A percentile compares a stretch with the other conserved stretches of the same genome.
These are phyloP conservation scores for Termitomyces sp. DNA, from an alignment of 768 basidiomycete genomes.

Conservation along the genomic window DNA sequence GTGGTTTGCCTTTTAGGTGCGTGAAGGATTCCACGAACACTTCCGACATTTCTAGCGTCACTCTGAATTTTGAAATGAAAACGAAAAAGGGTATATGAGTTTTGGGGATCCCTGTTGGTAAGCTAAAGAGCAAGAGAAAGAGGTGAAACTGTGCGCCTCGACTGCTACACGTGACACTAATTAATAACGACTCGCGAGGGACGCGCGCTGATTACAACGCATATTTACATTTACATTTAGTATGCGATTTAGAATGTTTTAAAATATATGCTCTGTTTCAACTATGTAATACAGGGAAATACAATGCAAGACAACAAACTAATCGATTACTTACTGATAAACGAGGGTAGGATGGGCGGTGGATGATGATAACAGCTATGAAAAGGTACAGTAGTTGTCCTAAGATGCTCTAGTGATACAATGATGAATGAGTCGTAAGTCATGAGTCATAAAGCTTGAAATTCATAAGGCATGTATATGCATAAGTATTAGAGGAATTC, in stretches of 20 bases:
- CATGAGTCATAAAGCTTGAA: not conserved
- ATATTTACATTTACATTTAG: too few relatives aligned
- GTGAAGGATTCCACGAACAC: constrained; percentile 61
- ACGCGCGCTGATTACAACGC: too few relatives aligned
- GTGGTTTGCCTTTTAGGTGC: constrained; percentile 63
- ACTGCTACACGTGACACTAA: constrained; percentile 4
- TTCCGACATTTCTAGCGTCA: constrained; percentile 39
- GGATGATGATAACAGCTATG: not conserved
- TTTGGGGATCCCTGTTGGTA: not conserved
- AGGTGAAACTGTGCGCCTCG: not conserved
- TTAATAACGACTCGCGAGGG: not conserved
- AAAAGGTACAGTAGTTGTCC: constrained; percentile 1
- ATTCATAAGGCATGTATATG: not conserved
- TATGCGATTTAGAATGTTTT: not conserved
- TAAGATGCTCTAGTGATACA: constrained; percentile 7
- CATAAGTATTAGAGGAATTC: not conserved
- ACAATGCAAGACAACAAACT: not conserved
- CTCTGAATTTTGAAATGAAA: not conserved
- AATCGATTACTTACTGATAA: not conserved
- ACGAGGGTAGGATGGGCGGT: not conserved
- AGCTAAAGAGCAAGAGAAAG: not conserved
- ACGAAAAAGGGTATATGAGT: not conserved
- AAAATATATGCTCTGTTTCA: not conserved
- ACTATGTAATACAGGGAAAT: not conserved
- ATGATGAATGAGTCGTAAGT: not conserved